Evolutionary conservation across 345 rosid genomes (phyloP), one percentile per base, ranked within the genome.

Genomic region (Acer negundo): DNA sequence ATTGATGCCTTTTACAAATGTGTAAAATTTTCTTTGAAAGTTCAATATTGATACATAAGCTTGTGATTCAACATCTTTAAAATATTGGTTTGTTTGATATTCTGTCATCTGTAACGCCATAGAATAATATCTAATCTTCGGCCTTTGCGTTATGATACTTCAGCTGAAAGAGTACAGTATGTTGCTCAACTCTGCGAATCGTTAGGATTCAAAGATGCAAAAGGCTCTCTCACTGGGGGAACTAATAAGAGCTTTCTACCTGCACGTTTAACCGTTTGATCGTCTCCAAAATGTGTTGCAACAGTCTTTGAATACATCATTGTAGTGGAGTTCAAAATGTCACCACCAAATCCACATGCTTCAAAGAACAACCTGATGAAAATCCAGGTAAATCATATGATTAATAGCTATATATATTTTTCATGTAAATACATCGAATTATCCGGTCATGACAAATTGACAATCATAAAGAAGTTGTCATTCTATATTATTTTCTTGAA

Each of bases 321-420:
- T 1, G 97, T 91, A 8, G 93, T 91, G 51, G 98, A 91, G 72
- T 94, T 88, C 87, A 93, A 81, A 22, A 89, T 78, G 82, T 96
- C 99, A 74, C 87, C 92, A 76, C 88, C 89, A 87, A 93, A 95
- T 70, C 97, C 98, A 82, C 97, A 93, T 0, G 96, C 92, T 83
- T 86, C 72, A 75, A 96, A 96, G 89, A 96, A 94, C 65, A 87
- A 78, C 89, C 98, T 95, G 81, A 61, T 24, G 64, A 42, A 79
- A 70, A 61, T 17, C 26, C 26, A 35, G n/a, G 26, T 3, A 79
- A 35, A 79, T 62, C 55, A 62, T 35, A 35, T 16, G 74, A 47
- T 69, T 20, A 46, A n/a, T 10, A 65, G 59, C 11, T 20, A 24
- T 42, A 49, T 9, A 3, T 10, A 51, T 40, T 77, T 80, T 20